Evolutionary conservation across 202 grass and related monocot species (phyloP).

Genomic region (Dendrocalamus latiflorus): DNA sequence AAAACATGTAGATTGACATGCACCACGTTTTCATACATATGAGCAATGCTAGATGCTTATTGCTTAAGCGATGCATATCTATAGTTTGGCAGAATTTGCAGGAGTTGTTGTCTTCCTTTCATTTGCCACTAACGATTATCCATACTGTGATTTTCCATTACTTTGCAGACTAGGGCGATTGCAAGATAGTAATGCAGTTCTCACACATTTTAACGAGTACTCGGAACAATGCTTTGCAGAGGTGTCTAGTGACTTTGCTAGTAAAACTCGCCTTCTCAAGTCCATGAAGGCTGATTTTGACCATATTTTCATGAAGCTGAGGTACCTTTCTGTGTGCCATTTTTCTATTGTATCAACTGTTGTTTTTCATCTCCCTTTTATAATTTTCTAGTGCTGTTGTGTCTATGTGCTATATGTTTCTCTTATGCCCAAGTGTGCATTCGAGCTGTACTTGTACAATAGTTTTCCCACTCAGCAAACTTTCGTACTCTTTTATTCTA

Average conservation of each 20-base stretch:
- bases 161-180: constrained; percentile 60
- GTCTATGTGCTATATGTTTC: not conserved
- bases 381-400: not conserved
- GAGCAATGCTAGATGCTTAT: not conserved
- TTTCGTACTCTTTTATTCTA: constrained; percentile 21
- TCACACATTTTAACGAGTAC: constrained; percentile 88
- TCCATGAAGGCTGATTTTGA: constrained; percentile 86
- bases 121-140: constrained; percentile 3
- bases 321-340: constrained; percentile 29
- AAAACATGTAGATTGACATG: not conserved
- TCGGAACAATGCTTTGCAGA: constrained; percentile 76
- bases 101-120: not conserved
- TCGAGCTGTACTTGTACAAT: not conserved
- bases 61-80: not conserved
- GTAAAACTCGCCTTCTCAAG: constrained; percentile 67
- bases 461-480: not conserved
- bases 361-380: not conserved
- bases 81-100: not conserved
- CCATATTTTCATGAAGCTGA: constrained; percentile 73
- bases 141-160: not conserved
- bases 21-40: not conserved
- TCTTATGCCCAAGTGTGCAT: not conserved
- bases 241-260: constrained; percentile 66
- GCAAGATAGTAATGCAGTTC: constrained; percentile 87
- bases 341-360: not conserved